phyloP scores from a whole-genome alignment of 2,329 filamentous ascomycete species.

The Septoria linicola region DNA sequence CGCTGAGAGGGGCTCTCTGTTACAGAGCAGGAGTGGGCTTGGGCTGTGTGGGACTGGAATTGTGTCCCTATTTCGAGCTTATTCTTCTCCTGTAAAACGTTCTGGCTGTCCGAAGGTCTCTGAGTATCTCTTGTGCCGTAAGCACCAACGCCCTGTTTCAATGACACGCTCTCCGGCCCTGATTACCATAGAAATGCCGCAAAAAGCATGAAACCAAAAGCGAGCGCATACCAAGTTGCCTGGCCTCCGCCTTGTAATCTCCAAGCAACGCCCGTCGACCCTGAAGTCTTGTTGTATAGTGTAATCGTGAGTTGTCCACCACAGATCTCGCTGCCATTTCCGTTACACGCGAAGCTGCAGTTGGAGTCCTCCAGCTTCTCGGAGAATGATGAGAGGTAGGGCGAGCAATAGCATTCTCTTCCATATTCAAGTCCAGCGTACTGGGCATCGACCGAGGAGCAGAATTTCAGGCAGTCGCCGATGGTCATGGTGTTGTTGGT shows the following conservation, averaged over 20 bases:
- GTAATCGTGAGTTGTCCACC: constrained; percentile 50
- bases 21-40: too few species aligned
- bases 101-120: too few species aligned
- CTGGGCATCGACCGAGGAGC: constrained; percentile 40
- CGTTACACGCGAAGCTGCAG: constrained; percentile 57
- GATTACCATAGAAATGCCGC: constrained; percentile 10
- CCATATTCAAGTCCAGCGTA: constrained; percentile 58
- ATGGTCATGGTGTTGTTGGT: constrained; percentile 53
- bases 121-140: too few species aligned
- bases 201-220: constrained; percentile 17
- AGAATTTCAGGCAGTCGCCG: constrained; percentile 53
- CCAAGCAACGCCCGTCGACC: constrained; percentile 24
- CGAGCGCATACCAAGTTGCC: constrained; percentile 23
- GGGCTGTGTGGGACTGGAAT: too few species aligned
- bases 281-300: constrained; percentile 34
- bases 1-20: too few species aligned
- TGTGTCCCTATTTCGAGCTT: too few species aligned
- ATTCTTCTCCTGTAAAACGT: too few species aligned
- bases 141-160: not conserved
- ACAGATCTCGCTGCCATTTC: constrained; percentile 53
- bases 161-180: too few species aligned
- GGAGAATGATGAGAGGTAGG: constrained; percentile 50
- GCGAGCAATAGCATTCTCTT: constrained; percentile 62
- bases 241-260: constrained; percentile 16
- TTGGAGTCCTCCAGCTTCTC: constrained; percentile 47